Evolutionary conservation across 306 rosid genomes (phyloP).

Genomic region (Castanospermum australe): DNA sequence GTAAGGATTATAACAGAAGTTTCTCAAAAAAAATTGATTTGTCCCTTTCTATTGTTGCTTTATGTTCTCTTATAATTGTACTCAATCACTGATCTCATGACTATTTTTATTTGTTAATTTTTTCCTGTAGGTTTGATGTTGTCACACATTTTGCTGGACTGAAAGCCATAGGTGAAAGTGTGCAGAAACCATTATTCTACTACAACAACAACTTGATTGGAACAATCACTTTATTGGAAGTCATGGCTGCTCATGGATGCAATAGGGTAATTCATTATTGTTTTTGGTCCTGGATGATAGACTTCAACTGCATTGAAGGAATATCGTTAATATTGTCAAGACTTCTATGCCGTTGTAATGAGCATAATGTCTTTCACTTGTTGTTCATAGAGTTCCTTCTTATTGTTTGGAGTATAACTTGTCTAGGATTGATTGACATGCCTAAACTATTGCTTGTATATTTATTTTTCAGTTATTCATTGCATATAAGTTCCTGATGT

Average conservation of each 20-base stretch:
- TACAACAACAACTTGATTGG: constrained; percentile 87
- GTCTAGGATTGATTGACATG: background rate
- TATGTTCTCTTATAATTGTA: background rate
- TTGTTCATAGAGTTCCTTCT: background rate
- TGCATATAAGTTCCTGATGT: background rate
- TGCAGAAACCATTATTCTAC: constrained; percentile 81
- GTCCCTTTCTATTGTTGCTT: constrained; percentile 1
- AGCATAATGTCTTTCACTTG: background rate
- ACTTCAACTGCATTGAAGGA: background rate
- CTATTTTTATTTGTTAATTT: background rate
- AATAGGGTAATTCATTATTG: constrained; percentile 59
- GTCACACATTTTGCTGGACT: constrained; percentile 95
- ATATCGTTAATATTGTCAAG: background rate
- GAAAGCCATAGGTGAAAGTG: constrained; percentile 98
- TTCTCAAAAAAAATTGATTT: background rate
- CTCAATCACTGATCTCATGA: background rate
- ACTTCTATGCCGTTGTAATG: background rate
- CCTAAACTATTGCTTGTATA: background rate
- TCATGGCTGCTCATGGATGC: constrained; percentile 97
- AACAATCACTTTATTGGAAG: constrained; percentile 87
- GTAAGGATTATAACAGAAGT: constrained; percentile 48
- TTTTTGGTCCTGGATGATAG: constrained; percentile 6
- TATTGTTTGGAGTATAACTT: background rate
- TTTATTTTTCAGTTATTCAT: background rate
- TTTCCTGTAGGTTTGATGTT: constrained; percentile 76